phyloP scores from a whole-genome alignment of 208 protist species.

The Naegleria fowleri region DNA sequence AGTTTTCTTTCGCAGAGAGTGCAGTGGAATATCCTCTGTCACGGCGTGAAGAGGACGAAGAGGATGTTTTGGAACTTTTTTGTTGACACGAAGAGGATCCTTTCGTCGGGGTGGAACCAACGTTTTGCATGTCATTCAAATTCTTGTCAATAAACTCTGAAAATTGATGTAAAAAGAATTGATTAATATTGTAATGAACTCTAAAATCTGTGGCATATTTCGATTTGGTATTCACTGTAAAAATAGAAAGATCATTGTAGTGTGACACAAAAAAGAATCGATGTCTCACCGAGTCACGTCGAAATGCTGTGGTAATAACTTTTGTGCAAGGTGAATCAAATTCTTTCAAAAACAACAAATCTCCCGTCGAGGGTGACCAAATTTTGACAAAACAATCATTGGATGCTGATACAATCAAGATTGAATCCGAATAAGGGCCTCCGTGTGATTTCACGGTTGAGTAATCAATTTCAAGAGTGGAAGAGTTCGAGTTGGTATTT shows the following conservation, averaged over 20 bases:
- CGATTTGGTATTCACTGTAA: neutral
- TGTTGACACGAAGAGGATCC: neutral
- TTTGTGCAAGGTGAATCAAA: neutral
- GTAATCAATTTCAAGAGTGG: neutral
- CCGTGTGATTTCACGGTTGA: neutral
- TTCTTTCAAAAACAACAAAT: neutral
- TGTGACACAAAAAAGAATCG: neutral
- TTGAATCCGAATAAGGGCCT: neutral
- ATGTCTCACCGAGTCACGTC: neutral
- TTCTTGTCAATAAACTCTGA: neutral
- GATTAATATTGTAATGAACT: slow-evolving; percentile 9
- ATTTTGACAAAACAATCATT: neutral
- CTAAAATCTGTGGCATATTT: neutral
- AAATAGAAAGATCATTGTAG: neutral
- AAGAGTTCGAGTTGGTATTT: no score
- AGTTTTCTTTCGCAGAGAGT: neutral
- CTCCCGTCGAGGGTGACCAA: neutral
- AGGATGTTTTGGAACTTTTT: neutral
- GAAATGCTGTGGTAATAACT: neutral
- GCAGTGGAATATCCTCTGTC: neutral
- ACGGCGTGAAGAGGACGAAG: neutral
- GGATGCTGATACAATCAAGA: neutral
- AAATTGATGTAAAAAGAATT: neutral
- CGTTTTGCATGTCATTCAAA: neutral
- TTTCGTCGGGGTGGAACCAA: neutral